Conservation (phyloP, 352 stramenopile genomes). For the Phytopythium kandeliae region DNA sequence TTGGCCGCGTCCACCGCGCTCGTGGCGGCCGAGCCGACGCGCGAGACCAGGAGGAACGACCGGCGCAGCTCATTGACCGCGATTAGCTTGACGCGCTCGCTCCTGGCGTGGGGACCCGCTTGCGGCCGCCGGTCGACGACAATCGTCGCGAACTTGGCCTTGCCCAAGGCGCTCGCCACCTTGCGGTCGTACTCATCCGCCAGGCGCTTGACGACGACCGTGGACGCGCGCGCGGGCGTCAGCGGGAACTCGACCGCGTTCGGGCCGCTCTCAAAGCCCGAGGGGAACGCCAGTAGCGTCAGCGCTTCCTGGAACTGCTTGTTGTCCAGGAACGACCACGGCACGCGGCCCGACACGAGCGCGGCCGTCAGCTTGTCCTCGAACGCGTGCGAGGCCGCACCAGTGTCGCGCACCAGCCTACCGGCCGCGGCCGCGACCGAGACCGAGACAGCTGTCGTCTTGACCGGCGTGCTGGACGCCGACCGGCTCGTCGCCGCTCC, state of each 20-base stretch:
- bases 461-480: neutral
- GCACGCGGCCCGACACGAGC: slow-evolving; percentile 14
- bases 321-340: slow-evolving; percentile 25
- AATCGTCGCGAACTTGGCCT: slow-evolving; percentile 3
- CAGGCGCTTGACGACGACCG: slow-evolving; percentile 19
- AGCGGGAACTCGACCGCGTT: slow-evolving; percentile 16
- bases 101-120: neutral
- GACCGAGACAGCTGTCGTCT: no score
- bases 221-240: slow-evolving; percentile 16
- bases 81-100: slow-evolving; percentile 8
- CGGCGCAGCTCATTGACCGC: slow-evolving; percentile 19
- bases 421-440: no score
- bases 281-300: slow-evolving; percentile 6
- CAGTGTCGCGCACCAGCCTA: neutral
- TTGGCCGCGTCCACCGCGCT: neutral
- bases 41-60: slow-evolving; percentile 14
- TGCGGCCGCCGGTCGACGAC: neutral
- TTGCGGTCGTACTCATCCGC: slow-evolving; percentile 18
- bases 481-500: neutral
- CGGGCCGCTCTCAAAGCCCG: neutral
- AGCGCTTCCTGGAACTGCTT: slow-evolving; percentile 21
- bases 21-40: neutral
- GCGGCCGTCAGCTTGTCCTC: slow-evolving; percentile 29
- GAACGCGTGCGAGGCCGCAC: neutral
- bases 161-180: slow-evolving; percentile 10